Percentiles rank a stretch among this genome's conserved stretches.
phyloP scores from a whole-genome alignment of 805 yeast genomes.

The Candida rishiriensis region DNA sequence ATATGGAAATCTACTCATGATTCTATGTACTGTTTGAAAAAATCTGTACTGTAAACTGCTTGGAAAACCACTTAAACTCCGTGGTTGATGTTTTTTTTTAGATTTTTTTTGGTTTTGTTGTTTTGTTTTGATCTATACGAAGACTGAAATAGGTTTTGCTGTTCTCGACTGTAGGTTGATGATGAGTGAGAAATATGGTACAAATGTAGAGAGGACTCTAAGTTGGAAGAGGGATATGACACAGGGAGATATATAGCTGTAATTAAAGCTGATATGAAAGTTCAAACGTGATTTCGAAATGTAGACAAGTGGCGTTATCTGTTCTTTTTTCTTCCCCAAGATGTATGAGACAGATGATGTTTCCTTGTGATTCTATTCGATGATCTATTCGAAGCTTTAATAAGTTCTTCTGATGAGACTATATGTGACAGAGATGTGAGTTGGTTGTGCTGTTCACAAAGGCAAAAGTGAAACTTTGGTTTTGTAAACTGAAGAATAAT shows the following conservation, averaged over 20 bases:
- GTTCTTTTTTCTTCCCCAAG: slow-evolving; percentile 2
- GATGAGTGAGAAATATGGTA: not conserved
- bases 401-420: not conserved
- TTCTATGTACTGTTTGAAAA: not conserved
- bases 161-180: not conserved
- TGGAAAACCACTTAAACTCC: not conserved
- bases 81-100: not conserved
- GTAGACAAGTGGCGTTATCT: not conserved
- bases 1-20: slow-evolving; percentile 64
- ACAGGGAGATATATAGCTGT: too few relatives aligned
- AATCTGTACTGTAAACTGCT: not conserved
- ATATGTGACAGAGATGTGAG: too few relatives aligned
- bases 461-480: too few relatives aligned
- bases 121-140: not conserved
- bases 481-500: not conserved
- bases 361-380: not conserved
- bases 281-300: not conserved
- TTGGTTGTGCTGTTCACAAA: too few relatives aligned
- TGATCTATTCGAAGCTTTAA: not conserved
- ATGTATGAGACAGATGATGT: not conserved
- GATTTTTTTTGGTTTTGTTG: not conserved
- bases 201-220: slow-evolving; percentile 1
- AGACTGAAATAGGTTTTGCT: not conserved
- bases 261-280: not conserved
- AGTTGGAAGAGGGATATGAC: not conserved